Percentiles rank a stretch among this genome's conserved stretches.
Conservation (phyloP, 2,329 filamentous ascomycete species). For the Sporothrix mexicana region DNA sequence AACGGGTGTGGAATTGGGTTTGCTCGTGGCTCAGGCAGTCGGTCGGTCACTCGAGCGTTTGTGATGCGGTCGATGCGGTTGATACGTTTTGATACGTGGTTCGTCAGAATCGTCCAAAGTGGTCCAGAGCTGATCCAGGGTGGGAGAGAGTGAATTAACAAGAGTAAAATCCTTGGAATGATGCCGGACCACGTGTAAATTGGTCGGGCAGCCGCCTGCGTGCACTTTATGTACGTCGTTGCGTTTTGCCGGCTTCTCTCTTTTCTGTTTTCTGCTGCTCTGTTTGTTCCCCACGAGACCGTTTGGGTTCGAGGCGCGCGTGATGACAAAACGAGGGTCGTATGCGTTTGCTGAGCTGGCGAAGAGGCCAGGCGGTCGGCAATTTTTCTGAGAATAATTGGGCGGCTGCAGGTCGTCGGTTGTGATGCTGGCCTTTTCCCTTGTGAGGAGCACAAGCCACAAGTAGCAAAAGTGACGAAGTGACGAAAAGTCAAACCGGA, state of each 20-base stretch:
- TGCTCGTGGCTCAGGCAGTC: slow-evolving; percentile 25
- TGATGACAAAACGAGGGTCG: slow-evolving; percentile 19
- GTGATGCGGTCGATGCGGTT: neutral
- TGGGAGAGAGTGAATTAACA: neutral
- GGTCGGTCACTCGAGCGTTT: neutral
- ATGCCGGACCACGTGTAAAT: slow-evolving; percentile 25
- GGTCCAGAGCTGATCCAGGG: neutral
- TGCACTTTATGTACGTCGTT: slow-evolving; percentile 9
- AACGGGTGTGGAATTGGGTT: slow-evolving; percentile 25
- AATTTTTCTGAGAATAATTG: neutral
- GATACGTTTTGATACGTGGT: slow-evolving; percentile 30
- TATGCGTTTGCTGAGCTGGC: slow-evolving; percentile 30
- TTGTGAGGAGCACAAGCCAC: slow-evolving; percentile 23
- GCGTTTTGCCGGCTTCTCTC: neutral
- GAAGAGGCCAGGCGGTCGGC: neutral
- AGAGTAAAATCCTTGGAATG: neutral
- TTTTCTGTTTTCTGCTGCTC: slow-evolving; percentile 6
- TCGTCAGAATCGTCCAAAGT: slow-evolving; percentile 3
- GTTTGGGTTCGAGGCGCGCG: slow-evolving; percentile 6
- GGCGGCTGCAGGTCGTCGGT: slow-evolving; percentile 11
- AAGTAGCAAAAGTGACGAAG: neutral
- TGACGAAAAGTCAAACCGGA: neutral
- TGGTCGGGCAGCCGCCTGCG: slow-evolving; percentile 10
- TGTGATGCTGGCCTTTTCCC: no score
- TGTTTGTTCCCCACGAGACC: neutral